Evolutionary conservation across 2,329 filamentous ascomycete genomes (phyloP), one percentile per base, ranked within the genome.

Genomic region (Diaporthe capsici): DNA sequence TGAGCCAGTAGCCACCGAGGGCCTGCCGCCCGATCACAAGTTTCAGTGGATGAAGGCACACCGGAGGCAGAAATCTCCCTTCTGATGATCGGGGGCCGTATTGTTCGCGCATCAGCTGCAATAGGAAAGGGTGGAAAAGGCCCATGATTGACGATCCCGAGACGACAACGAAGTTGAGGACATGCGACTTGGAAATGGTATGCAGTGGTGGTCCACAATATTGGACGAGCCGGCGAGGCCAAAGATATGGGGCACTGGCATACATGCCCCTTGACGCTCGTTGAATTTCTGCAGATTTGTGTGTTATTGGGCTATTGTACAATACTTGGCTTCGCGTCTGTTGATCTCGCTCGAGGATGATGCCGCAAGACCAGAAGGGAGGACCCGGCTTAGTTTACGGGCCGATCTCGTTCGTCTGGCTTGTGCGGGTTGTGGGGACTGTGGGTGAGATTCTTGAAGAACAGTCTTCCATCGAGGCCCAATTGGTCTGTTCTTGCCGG

Each of bases 1-100:
- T 12, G 65, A 70, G 37, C 65, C 65, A 42, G 34, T 70, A 2
- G 34, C 65, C 22, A 70, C 65, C 31, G 22, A 55, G 17, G 65
- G 65, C 34, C n/a, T 70, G n/a, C 65, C 65, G 2, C 49, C 47
- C 34, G 65, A 55, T n/a, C 55, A 70, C 34, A 39, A 34, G 15
- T 55, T 28, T 7, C 34, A 55, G 49, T 70, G 65, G 65, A 70
- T 39, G n/a, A 70, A 28, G 34, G 34, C n/a, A 39, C 49, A 42
- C n/a, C n/a, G 34, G 34, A 55, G 25, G 22, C 49, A n/a, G n/a
- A 15, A 13, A 39, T 25, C 9, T 12, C 34, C 12, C 34, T 70
- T 42, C 49, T 70, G 22, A 42, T 31, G 13, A 17, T 25, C 3
- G 34, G 37, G 8, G 8, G 25, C 61, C 49, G 1, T 28, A 22